phyloP scores from a whole-genome alignment of 768 basidiomycete species.

The Serendipita sp. region DNA sequence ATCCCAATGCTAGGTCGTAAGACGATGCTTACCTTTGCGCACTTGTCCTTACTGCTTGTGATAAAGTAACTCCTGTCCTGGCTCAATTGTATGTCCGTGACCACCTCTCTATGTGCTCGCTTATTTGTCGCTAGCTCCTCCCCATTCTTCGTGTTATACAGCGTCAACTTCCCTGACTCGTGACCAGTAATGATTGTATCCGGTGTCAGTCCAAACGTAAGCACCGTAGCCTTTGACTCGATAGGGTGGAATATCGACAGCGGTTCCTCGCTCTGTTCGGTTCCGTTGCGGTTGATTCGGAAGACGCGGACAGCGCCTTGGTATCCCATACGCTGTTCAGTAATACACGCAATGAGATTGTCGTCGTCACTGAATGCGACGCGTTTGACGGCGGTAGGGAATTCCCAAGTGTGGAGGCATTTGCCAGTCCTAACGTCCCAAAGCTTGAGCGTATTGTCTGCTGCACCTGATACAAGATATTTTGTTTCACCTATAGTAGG shows the following conservation, averaged over 20 bases:
- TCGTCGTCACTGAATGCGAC: slow-evolving; percentile 84
- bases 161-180: slow-evolving; percentile 86
- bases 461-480: slow-evolving; percentile 80
- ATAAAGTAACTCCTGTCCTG: slow-evolving; percentile 88
- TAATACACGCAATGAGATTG: slow-evolving; percentile 74
- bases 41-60: slow-evolving; percentile 94
- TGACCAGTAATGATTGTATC: slow-evolving; percentile 83
- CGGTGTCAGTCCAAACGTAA: slow-evolving; percentile 69
- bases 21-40: slow-evolving; percentile 53
- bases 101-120: slow-evolving; percentile 68
- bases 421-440: slow-evolving; percentile 86
- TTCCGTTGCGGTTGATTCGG: slow-evolving; percentile 67
- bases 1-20: neutral
- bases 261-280: slow-evolving; percentile 62
- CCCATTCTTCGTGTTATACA: slow-evolving; percentile 78
- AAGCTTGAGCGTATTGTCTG: slow-evolving; percentile 82
- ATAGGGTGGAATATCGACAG: slow-evolving; percentile 66
- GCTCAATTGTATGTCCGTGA: slow-evolving; percentile 81
- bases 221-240: slow-evolving; percentile 94
- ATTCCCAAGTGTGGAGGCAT: slow-evolving; percentile 91
- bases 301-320: slow-evolving; percentile 87
- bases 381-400: slow-evolving; percentile 93
- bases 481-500: slow-evolving; percentile 49
- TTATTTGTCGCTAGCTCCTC: slow-evolving; percentile 74
- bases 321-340: slow-evolving; percentile 91